Evolutionary conservation across 768 basidiomycete genomes (phyloP), one percentile per base, ranked within the genome.

Genomic region (Kwoniella sp.): DNA sequence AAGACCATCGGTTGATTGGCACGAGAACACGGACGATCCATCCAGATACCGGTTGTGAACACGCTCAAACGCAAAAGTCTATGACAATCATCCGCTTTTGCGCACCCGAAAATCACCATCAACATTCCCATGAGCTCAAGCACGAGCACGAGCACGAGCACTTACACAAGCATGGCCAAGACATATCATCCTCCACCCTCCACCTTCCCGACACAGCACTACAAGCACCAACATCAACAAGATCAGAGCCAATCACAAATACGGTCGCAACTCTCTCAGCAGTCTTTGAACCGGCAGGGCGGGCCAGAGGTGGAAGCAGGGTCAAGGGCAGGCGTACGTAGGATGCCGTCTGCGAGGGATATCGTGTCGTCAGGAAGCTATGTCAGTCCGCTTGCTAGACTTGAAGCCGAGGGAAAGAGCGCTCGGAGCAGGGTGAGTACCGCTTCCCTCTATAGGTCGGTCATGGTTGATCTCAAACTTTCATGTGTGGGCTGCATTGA

Each of bases 331-430:
- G 41, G 41, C 4, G 8, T 45, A 45, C 41, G 41, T 17, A 45
- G 41, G 41, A 65, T 59, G 67, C 58, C 63, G 23, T 65, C 56
- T 9, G 63, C 58, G 22, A 61, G 38, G 45, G 58, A 68, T 13
- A 47, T 68, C 15, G 57, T 55, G 25, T 60, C 56, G 29, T 29
- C 63, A 4, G 51, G 56, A 17, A 69, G 59, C 37, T 70, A 63
- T 61, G 65, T 65, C 9, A 70, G 69, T 51, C 69, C 69, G 13
- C 48, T 70, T n/a, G 58, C 65, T 2, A 65, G 63, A 38, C 29
- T 65, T 9, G 63, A 59, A 48, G 63, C 51, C n/a, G 57, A 65
- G 23, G 63, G 63, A 11, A 52, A 57, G 41, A 65, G 63, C 50
- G 63, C 63, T 2, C 53, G 57, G 52, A 65, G 56, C 28, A 51